Base-by-base conservation (phyloP, 768 basidiomycete genomes). In the Xerocomus spinulosus region DNA sequence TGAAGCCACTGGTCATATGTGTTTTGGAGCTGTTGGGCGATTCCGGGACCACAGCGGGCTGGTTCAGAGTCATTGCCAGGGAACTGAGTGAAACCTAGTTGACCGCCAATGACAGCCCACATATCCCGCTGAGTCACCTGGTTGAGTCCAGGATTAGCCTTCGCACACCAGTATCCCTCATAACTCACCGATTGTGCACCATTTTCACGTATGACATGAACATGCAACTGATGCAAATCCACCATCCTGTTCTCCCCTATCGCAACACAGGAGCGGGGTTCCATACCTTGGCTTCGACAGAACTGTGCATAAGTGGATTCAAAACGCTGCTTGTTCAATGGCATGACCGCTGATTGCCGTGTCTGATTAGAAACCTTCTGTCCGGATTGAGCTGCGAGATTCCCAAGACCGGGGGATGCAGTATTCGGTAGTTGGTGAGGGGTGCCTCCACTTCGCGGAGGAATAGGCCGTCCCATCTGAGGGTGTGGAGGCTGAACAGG, bases 51-150 rank as follows among this genome's bases (percentile, higher is more conserved):
- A 23, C 76, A 74, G 55, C 77, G 81, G 5, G 78, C 71, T 10
- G 85, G 83, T 51, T 85, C 81, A 4, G 70, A 63, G 1, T 78
- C 81, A 10, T 68, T 77, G 4, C 74, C 82, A 3, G 81, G 81
- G 53, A 87, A 85, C 44, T 81, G 74, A 3, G 82, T 73, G 56
- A 82, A 79, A 15, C 80, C 82, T 64, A 89, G 71, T 20, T 74
- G 76, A n/a, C 76, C 86, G 15, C 78, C 87, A 47, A 89, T 78
- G 37, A 83, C 68, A 14, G 76, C 57, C 87, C 86, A 88, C 49
- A 72, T 51, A 28, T 85, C 83, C 39, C 75, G 74, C 48, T 68
- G 66, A 21, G 69, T 69, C 12, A 83, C 77, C 83, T 85, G 44
- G n/a, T 52, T 34, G 32, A 20, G 37, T 36, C 35, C 36, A 48